Evolutionary conservation across 2,329 filamentous ascomycete species (phyloP).

Genomic region (Cladosporium sp.): DNA sequence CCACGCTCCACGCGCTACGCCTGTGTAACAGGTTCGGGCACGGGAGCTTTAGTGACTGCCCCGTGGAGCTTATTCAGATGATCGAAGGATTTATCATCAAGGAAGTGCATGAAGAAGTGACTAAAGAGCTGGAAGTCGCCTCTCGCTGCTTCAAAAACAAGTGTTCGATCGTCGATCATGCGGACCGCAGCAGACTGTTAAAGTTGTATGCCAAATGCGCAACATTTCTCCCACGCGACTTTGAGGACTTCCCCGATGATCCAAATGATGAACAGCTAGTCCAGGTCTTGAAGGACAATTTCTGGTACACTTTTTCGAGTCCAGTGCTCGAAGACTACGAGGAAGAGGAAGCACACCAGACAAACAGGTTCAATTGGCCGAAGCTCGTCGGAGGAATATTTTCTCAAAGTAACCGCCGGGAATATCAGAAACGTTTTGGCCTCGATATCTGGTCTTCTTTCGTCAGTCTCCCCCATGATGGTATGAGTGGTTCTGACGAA

Average conservation of each 20-base stretch:
- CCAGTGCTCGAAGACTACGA: no score
- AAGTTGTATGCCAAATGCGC: background rate
- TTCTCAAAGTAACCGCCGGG: background rate
- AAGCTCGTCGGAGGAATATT: background rate
- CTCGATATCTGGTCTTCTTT: background rate
- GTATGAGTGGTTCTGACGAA: background rate
- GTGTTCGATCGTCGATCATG: background rate
- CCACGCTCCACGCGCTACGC: background rate
- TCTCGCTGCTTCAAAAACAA: background rate
- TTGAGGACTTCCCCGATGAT: no score
- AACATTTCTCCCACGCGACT: no score
- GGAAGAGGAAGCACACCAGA: no score
- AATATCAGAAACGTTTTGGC: background rate
- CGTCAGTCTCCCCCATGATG: background rate
- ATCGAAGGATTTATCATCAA: background rate
- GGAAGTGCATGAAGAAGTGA: background rate
- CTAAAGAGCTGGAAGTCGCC: background rate
- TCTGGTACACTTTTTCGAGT: no score
- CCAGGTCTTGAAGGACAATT: no score
- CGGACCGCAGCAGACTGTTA: background rate
- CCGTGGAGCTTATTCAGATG: background rate
- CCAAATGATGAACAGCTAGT: no score
- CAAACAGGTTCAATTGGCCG: background rate
- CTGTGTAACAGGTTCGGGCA: background rate
- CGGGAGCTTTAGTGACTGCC: background rate